Evolutionary conservation across 129 eudicot species (phyloP).

Genomic region (Silybum marianum): DNA sequence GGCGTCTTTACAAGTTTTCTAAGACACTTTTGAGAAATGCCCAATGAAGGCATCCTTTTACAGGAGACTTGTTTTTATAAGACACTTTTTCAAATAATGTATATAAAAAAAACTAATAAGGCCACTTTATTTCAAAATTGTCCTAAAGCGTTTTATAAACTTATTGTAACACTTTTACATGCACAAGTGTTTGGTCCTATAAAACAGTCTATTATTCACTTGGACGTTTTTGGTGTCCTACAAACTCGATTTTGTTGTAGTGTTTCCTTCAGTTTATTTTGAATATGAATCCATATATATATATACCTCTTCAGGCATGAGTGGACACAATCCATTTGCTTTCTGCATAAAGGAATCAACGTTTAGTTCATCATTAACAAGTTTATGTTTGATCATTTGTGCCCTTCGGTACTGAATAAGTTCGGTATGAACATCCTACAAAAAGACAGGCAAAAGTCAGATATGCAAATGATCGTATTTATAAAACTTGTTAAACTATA

Average conservation of each 20-base stretch:
- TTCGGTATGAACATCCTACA: constrained; percentile 81
- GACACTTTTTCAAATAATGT: background rate
- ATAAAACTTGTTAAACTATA: background rate
- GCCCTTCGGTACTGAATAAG: constrained; percentile 71
- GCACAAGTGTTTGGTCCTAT: background rate
- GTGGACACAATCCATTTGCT: constrained; percentile 68
- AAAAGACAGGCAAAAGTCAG: constrained; percentile 13
- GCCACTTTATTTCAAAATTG: background rate
- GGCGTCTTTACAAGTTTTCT: background rate
- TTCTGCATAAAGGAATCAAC: constrained; percentile 64
- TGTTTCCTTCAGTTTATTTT: background rate
- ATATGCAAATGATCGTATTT: background rate
- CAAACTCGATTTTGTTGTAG: background rate
- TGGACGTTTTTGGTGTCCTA: background rate
- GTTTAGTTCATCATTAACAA: constrained; percentile 49
- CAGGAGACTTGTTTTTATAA: background rate
- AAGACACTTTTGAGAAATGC: background rate
- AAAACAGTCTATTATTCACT: background rate
- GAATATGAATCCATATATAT: background rate
- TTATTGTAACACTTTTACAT: background rate
- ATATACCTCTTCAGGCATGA: constrained; percentile 53
- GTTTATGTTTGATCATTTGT: constrained; percentile 76
- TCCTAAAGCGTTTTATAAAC: background rate
- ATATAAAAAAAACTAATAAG: background rate
- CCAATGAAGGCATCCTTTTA: background rate